phyloP scores from a whole-genome alignment of 371 early-diverging fungal species.

The Nosema muscidifuracis region DNA sequence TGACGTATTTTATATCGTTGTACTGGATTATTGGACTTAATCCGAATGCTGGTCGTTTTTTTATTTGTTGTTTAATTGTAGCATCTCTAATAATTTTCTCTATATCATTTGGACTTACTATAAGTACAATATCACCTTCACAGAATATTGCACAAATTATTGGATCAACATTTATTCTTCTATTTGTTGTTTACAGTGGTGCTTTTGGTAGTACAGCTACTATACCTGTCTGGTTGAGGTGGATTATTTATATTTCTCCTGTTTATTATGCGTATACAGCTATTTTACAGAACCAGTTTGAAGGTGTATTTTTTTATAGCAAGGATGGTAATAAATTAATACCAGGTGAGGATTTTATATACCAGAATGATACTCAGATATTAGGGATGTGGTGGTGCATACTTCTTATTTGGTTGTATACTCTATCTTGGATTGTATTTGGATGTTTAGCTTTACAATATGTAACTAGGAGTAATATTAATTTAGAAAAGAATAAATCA shows the following conservation, averaged over 20 bases:
- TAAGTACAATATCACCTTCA: slow-evolving; percentile 45
- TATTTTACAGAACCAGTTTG: slow-evolving; percentile 20
- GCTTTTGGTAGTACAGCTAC: slow-evolving; percentile 61
- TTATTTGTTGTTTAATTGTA: slow-evolving; percentile 49
- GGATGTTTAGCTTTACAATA: background rate
- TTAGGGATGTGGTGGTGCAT: slow-evolving; percentile 10
- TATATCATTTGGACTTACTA: slow-evolving; percentile 51
- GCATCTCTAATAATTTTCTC: slow-evolving; percentile 62
- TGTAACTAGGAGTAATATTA: background rate
- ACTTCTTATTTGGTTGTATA: background rate
- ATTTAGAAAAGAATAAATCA: background rate
- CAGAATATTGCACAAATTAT: slow-evolving; percentile 59
- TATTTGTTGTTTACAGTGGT: slow-evolving; percentile 65
- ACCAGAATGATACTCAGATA: background rate
- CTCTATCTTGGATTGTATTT: background rate
- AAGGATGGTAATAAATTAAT: background rate
- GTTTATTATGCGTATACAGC: slow-evolving; percentile 59
- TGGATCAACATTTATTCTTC: slow-evolving; percentile 61
- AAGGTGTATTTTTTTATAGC: background rate
- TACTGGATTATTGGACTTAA: slow-evolving; percentile 64
- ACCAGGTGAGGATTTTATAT: background rate
- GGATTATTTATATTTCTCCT: slow-evolving; percentile 64
- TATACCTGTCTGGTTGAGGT: slow-evolving; percentile 61
- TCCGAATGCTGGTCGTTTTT: slow-evolving; percentile 50
- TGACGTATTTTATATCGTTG: slow-evolving; percentile 51